These are phyloP conservation scores for Candida incommunis DNA, from an alignment of 805 yeast species.

Conservation along the genomic window DNA sequence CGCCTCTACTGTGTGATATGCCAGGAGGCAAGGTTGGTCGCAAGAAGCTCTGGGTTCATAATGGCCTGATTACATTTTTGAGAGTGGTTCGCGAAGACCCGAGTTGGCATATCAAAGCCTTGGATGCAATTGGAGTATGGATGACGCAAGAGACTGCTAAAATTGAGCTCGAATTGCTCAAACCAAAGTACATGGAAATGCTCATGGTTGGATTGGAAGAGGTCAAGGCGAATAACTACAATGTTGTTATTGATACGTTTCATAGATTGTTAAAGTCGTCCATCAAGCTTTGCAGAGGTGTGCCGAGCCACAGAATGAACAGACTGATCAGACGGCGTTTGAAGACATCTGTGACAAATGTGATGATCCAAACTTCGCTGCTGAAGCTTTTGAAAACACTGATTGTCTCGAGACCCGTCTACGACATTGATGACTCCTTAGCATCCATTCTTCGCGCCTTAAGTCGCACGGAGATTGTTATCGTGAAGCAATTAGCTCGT, in stretches of 20 bases:
- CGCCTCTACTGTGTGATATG: not conserved
- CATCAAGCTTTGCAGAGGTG: not conserved
- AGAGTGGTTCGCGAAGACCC: not conserved
- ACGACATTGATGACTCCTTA: not conserved
- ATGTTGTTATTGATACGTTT: not conserved
- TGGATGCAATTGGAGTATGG: not conserved
- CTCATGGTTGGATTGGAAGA: not conserved
- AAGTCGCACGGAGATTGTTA: not conserved
- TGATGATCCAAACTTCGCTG: not conserved
- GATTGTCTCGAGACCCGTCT: not conserved
- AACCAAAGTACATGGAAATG: not conserved
- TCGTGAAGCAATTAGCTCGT: not conserved
- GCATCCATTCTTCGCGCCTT: not conserved
- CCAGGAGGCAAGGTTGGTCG: not conserved
- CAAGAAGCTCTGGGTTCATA: not conserved
- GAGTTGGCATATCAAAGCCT: not conserved
- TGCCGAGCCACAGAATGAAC: not conserved
- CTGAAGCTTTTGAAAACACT: conserved; percentile 1
- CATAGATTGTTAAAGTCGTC: not conserved
- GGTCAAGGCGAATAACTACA: not conserved
- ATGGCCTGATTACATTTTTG: not conserved
- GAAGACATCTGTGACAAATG: not conserved
- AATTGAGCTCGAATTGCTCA: not conserved
- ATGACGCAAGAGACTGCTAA: conserved; percentile 1
- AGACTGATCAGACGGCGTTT: not conserved